Conservation (phyloP, 2,329 filamentous ascomycete species). For the Xylariaceae sp. region DNA sequence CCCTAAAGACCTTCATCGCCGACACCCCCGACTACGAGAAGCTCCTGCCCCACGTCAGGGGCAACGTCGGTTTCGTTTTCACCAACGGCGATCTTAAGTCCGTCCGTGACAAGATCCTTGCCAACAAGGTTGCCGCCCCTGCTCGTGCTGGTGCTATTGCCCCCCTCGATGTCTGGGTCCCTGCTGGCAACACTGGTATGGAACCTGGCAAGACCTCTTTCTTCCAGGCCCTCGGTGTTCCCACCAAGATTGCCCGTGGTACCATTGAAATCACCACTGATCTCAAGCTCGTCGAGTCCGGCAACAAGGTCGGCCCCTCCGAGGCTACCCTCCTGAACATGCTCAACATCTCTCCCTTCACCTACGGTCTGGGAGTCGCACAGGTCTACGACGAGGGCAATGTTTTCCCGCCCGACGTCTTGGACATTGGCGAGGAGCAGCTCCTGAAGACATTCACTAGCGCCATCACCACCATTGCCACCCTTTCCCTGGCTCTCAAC, state of each 20-base stretch:
- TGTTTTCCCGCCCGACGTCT: conserved; percentile 76
- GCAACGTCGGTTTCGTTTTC: conserved; percentile 99
- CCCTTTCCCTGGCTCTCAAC: conserved; percentile 85
- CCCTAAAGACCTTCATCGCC: conserved; percentile 86
- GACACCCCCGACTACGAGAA: conserved; percentile 98
- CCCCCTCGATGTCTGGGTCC: conserved; percentile 87
- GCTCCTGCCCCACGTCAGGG: conserved; percentile 90
- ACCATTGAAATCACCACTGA: conserved; percentile 99
- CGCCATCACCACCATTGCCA: conserved; percentile 82
- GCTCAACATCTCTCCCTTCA: conserved; percentile 99
- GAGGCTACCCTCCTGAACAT: conserved; percentile 99
- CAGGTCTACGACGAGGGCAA: conserved; percentile 99
- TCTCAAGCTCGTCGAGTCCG: conserved; percentile 93
- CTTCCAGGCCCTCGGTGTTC: conserved; percentile 99
- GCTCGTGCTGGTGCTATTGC: conserved; percentile 97
- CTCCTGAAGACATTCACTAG: conserved; percentile 77
- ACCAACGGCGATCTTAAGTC: conserved; percentile 94
- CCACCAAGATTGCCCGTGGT: conserved; percentile 99
- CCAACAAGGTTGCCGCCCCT: conserved; percentile 96
- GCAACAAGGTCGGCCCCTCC: conserved; percentile 93
- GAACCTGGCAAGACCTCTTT: conserved; percentile 99
- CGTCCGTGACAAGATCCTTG: conserved; percentile 87
- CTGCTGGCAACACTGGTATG: conserved; percentile 99
- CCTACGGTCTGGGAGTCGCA: conserved; percentile 92
- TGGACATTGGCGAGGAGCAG: conserved; percentile 94